Percentiles rank a stretch among this genome's conserved stretches.
These are phyloP conservation scores for Brettanomyces custersianus DNA, from an alignment of 805 yeast genomes.

Conservation along the genomic window DNA sequence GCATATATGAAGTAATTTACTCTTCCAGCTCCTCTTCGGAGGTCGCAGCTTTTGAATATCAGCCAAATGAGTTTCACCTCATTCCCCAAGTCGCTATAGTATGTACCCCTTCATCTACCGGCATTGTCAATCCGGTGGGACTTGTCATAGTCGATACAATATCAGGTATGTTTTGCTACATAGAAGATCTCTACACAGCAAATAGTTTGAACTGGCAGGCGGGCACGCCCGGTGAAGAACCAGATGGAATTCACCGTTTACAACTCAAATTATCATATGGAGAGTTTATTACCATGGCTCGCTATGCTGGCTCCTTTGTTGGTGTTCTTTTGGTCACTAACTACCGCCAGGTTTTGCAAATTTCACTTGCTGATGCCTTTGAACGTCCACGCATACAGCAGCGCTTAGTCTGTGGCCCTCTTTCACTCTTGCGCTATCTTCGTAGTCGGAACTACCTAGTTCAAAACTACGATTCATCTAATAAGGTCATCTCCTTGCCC, in stretches of 20 bases:
- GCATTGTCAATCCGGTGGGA: too few species aligned
- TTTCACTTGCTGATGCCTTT: constrained; percentile 56
- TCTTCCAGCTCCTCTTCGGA: too few species aligned
- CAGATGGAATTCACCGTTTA: too few species aligned
- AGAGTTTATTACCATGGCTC: constrained; percentile 50
- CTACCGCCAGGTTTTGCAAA: constrained; percentile 51
- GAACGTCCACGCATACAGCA: too few species aligned
- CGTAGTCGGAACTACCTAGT: constrained; percentile 12
- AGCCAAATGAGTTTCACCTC: too few species aligned
- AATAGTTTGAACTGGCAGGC: too few species aligned
- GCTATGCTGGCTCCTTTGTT: constrained; percentile 56
- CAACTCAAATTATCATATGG: constrained; percentile 36
- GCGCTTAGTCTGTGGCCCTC: too few species aligned
- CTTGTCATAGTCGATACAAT: constrained; percentile 51
- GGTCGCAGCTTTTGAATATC: too few species aligned
- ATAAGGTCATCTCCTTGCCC: constrained; percentile 50
- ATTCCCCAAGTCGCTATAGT: too few species aligned
- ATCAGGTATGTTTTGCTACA: constrained; percentile 54
- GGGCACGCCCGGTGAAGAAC: too few species aligned
- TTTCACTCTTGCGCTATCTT: constrained; percentile 15
- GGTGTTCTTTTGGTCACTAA: constrained; percentile 70
- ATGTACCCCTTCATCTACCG: too few species aligned
- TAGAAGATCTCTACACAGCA: constrained; percentile 71
- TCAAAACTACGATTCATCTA: constrained; percentile 18
- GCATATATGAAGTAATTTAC: too few species aligned